Evolutionary conservation across 1,284 basidiomycete species (phyloP).

Genomic region (Anthracocystis walkeri): DNA sequence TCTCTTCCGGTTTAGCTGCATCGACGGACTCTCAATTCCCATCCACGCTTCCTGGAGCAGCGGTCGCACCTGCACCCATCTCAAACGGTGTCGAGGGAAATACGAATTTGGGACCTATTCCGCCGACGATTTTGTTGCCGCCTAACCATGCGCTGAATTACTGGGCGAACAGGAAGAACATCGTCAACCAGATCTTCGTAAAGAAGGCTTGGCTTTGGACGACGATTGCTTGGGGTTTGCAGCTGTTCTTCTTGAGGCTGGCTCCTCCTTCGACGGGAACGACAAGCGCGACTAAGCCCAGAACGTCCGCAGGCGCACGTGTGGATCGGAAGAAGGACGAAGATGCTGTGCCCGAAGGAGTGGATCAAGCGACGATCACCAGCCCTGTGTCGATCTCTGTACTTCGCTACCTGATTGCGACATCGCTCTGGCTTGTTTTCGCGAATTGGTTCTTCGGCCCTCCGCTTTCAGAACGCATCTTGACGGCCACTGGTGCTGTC

Average conservation of each 20-base stretch:
- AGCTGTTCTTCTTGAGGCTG: constrained; percentile 36
- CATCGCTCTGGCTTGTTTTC: constrained; percentile 55
- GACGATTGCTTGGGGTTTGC: constrained; percentile 45
- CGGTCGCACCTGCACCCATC: constrained; percentile 19
- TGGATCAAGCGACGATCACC: constrained; percentile 27
- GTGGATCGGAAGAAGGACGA: constrained; percentile 27
- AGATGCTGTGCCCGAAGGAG: neutral
- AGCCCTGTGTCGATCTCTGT: constrained; percentile 41
- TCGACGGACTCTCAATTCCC: constrained; percentile 18
- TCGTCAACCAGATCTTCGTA: constrained; percentile 86
- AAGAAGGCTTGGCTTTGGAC: constrained; percentile 95
- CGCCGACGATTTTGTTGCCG: constrained; percentile 74
- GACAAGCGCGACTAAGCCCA: constrained; percentile 2
- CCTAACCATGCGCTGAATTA: constrained; percentile 42
- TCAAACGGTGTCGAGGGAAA: constrained; percentile 71
- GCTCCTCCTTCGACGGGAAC: constrained; percentile 7
- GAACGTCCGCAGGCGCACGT: constrained; percentile 10
- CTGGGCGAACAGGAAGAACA: constrained; percentile 80
- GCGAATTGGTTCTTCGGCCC: constrained; percentile 94
- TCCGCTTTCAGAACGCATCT: constrained; percentile 80
- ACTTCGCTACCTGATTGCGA: constrained; percentile 41
- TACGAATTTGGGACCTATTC: constrained; percentile 73
- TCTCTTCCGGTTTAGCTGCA: constrained; percentile 65
- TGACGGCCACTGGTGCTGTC: constrained; percentile 81
- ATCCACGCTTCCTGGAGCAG: constrained; percentile 33